Base-by-base conservation (phyloP, 2,329 filamentous ascomycete genomes). In the Tolypocladium inflatum region DNA sequence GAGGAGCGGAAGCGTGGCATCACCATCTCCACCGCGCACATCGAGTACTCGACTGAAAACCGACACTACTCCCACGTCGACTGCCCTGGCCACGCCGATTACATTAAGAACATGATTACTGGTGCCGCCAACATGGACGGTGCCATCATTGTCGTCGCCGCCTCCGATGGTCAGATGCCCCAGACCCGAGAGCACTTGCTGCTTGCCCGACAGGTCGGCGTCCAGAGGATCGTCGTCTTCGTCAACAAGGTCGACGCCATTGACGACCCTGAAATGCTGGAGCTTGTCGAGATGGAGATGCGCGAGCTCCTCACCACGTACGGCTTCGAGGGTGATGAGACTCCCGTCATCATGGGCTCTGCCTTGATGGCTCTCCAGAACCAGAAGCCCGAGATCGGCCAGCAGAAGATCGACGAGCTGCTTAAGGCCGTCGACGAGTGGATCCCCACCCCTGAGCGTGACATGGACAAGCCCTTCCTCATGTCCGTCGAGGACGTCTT, bases 21-120 rank as follows among this genome's bases (percentile, higher is more conserved):
- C 79, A 99, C 94, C 74, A 99, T 99, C 74, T 92, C 94, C 60
- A 95, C 94, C 58, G 91, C 94, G 66, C 94, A 99, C 80, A 96
- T 99, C 79, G 94, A 99, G 81, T 99, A 97, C 82, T 80, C 90
- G 68, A 99, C 94, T 74, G 90, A 96, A 0, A 82, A 81, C 73
- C 88, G 94, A 72, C 94, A 99, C 82, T 99, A 99, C 80, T 94
- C 94, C 70, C 94, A 99, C 85, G 94, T 99, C 81, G 94, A 99
- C 85, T 99, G 94, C 79, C 94, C 94, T 60, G 94, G 94, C 78
- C 94, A 99, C 88, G 94, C 94, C 78, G 94, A 99, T 91, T 99
- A 99, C 84, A 97, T 99, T 82, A 99, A 99, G 86, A 99, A 99
- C 88, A 99, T 99, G 94, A 99, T 99, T 76, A 99, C 94, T 66